Percentiles rank a stretch among this genome's conserved stretches.
These are phyloP conservation scores for Sugiyamaella chiloensis DNA, from an alignment of 805 yeast species.

Conservation along the genomic window DNA sequence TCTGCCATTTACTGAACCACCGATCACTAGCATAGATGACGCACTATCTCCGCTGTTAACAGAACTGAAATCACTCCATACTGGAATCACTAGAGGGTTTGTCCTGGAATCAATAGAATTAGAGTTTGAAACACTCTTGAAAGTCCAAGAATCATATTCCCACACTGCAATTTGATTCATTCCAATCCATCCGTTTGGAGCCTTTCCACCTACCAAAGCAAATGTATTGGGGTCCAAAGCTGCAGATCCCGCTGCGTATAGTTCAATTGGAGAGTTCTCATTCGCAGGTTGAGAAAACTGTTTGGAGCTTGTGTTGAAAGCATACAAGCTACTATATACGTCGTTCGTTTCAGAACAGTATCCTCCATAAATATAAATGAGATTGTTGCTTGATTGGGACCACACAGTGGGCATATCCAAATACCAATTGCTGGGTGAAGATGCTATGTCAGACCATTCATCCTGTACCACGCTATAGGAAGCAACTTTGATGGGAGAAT, in stretches of 20 bases:
- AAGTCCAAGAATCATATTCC: constrained; percentile 70
- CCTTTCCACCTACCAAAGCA: constrained; percentile 64
- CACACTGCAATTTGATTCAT: constrained; percentile 73
- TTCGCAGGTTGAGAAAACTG: constrained; percentile 18
- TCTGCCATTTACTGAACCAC: constrained; percentile 50
- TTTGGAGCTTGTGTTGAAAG: constrained; percentile 21
- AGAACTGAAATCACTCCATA: constrained; percentile 36
- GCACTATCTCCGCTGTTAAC: constrained; percentile 7
- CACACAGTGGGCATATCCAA: constrained; percentile 27
- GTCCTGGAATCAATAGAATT: constrained; percentile 50
- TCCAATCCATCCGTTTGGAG: constrained; percentile 62
- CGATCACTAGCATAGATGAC: constrained; percentile 44
- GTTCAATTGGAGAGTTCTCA: constrained; percentile 26
- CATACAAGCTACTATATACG: constrained; percentile 23
- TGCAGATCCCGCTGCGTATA: constrained; percentile 27
- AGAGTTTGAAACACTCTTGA: constrained; percentile 35
- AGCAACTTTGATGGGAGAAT: constrained; percentile 25
- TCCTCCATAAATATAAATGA: constrained; percentile 33
- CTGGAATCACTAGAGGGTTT: constrained; percentile 52
- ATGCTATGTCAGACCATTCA: constrained; percentile 26
- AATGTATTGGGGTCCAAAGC: constrained; percentile 17
- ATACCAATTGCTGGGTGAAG: constrained; percentile 25
- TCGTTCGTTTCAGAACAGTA: constrained; percentile 20
- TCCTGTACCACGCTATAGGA: constrained; percentile 18
- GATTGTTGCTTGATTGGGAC: constrained; percentile 24